These are phyloP conservation scores for Fusarium falciforme DNA, from an alignment of 2,329 filamentous ascomycete genomes.

Conservation along the genomic window DNA sequence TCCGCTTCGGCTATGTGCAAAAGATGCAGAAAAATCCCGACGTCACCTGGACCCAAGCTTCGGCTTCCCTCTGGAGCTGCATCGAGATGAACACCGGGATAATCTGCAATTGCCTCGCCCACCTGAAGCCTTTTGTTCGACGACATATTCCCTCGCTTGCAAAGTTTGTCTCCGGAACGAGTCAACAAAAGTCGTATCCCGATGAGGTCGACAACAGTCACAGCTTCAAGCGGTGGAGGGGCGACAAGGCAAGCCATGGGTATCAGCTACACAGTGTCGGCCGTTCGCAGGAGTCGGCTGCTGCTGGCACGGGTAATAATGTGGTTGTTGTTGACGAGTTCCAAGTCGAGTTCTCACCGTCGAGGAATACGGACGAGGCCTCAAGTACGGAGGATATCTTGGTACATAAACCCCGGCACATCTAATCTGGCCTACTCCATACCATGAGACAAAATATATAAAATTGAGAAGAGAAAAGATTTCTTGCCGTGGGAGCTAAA, in stretches of 20 bases:
- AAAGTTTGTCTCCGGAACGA: not conserved
- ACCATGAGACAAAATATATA: not conserved
- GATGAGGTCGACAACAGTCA: not conserved
- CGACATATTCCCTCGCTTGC: not conserved
- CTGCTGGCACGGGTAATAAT: not conserved
- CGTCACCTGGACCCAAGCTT: constrained; percentile 7
- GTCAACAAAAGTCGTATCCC: not conserved
- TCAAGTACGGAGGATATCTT: not conserved
- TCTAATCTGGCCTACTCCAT: not conserved
- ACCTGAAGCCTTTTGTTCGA: constrained; percentile 9
- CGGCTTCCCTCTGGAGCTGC: constrained; percentile 1
- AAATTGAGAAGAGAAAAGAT: not conserved
- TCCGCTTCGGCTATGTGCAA: constrained; percentile 4
- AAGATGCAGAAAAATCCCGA: constrained; percentile 1
- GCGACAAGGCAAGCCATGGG: not conserved
- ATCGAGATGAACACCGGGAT: constrained; percentile 15
- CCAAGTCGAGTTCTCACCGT: not conserved
- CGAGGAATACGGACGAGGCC: not conserved
- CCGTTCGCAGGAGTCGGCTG: not conserved
- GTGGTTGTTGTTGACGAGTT: not conserved
- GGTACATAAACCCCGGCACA: not conserved
- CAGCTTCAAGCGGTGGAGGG: constrained; percentile 4
- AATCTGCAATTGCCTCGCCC: constrained; percentile 5
- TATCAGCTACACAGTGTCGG: constrained; percentile 3
- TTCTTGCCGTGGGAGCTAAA: not conserved